Conservation (phyloP, 2,329 filamentous ascomycete genomes). For the Sarocladium strictum region DNA sequence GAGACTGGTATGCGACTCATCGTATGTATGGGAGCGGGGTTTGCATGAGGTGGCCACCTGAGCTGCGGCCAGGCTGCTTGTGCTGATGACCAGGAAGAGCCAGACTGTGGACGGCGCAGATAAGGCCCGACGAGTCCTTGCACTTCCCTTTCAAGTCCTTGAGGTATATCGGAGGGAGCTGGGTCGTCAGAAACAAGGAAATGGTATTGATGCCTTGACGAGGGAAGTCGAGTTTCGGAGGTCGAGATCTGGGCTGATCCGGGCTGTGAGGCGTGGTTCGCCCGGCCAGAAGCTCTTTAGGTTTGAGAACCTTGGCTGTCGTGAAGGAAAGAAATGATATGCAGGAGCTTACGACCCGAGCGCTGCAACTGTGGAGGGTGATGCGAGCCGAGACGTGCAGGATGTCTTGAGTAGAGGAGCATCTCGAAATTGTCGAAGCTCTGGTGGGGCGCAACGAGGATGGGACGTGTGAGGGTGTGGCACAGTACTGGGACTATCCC, state of each 20-base stretch:
- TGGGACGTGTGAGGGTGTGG: neutral
- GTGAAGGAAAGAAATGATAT: no score
- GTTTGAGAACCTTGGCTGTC: no score
- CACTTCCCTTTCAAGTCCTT: no score
- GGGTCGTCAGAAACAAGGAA: no score
- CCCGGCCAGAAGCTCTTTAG: no score
- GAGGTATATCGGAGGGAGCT: no score
- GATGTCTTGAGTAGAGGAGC: neutral
- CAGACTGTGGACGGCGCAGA: neutral
- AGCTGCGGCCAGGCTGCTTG: neutral
- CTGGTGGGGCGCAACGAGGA: neutral
- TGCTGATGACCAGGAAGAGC: neutral
- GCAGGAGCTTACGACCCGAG: no score
- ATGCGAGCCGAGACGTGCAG: neutral
- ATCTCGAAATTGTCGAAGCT: slow-evolving; percentile 9
- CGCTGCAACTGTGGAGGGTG: neutral
- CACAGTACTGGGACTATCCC: neutral
- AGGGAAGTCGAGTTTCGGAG: no score
- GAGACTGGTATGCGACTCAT: slow-evolving; percentile 40
- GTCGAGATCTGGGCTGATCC: no score
- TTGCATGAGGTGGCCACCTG: slow-evolving; percentile 4
- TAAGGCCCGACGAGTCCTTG: no score
- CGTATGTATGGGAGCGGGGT: slow-evolving; percentile 9
- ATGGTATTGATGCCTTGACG: no score
- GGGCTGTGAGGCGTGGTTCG: no score